Evolutionary conservation across 352 stramenopile genomes (phyloP).

Genomic region (Blastocystis sp.): DNA sequence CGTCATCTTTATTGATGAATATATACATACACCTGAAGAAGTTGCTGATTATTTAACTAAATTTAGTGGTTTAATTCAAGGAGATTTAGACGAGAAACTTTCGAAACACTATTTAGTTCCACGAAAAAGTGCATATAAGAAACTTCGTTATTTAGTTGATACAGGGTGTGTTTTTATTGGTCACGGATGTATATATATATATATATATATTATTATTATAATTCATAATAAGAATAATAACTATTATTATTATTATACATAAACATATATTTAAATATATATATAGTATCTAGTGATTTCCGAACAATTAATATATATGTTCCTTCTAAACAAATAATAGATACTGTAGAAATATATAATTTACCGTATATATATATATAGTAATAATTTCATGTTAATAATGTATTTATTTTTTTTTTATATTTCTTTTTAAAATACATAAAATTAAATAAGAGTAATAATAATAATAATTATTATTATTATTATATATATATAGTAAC

Average conservation of each 20-base stretch:
- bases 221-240: no score
- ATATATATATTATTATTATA: no score
- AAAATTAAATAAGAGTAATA: no score
- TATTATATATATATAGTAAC: slow-evolving; percentile 35
- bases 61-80: slow-evolving; percentile 59
- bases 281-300: slow-evolving; percentile 66
- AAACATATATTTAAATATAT: slow-evolving; percentile 41
- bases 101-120: slow-evolving; percentile 59
- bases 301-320: slow-evolving; percentile 62
- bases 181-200: slow-evolving; percentile 34
- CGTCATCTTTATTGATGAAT: slow-evolving; percentile 61
- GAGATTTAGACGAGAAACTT: slow-evolving; percentile 55
- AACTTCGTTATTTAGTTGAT: slow-evolving; percentile 63
- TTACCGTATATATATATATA: slow-evolving; percentile 40
- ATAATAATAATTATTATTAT: no score
- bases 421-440: no score
- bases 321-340: slow-evolving; percentile 61
- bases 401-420: no score
- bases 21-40: slow-evolving; percentile 58
- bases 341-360: slow-evolving; percentile 66
- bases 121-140: slow-evolving; percentile 58
- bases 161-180: slow-evolving; percentile 46
- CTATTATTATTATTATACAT: slow-evolving; percentile 45
- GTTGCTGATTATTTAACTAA: slow-evolving; percentile 67
- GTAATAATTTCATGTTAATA: no score